Evolutionary conservation across 2,329 filamentous ascomycete genomes (phyloP).

Genomic region (Aspergillus flavus): DNA sequence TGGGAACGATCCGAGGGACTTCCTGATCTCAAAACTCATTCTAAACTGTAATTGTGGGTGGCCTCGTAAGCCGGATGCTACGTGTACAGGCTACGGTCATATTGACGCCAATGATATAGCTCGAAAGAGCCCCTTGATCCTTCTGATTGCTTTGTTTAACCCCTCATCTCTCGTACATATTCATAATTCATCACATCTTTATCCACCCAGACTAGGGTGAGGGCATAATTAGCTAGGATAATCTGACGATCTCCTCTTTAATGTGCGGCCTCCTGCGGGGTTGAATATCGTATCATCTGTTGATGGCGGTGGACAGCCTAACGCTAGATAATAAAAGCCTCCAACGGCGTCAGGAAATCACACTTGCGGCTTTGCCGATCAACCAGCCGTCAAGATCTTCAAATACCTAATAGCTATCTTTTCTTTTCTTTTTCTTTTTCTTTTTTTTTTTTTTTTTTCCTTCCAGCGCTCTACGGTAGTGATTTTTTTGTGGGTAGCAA

Average conservation of each 20-base stretch:
- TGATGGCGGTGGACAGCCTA: not conserved
- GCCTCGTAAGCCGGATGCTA: constrained; percentile 7
- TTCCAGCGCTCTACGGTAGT: not conserved
- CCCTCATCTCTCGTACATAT: constrained; percentile 11
- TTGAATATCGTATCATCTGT: constrained; percentile 3
- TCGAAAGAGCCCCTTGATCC: not conserved
- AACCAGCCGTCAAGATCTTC: not conserved
- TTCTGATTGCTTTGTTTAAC: constrained; percentile 6
- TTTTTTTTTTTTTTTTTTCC: not conserved
- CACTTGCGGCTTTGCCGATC: not conserved
- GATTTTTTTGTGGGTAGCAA: not conserved
- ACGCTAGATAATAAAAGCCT: not conserved
- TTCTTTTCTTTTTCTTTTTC: too few species aligned
- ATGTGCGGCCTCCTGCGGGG: constrained; percentile 16
- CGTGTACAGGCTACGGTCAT: constrained; percentile 6
- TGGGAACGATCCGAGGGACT: not conserved
- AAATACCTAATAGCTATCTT: not conserved
- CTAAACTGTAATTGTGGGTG: not conserved
- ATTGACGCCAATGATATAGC: constrained; percentile 5
- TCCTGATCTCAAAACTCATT: not conserved
- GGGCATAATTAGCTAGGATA: constrained; percentile 13
- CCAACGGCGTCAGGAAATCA: not conserved
- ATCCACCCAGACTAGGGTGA: constrained; percentile 9
- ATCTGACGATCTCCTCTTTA: constrained; percentile 23
- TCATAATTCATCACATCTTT: constrained; percentile 10